phyloP scores from a whole-genome alignment of 306 rosid species.

The Oxytropis ochrocephala region DNA sequence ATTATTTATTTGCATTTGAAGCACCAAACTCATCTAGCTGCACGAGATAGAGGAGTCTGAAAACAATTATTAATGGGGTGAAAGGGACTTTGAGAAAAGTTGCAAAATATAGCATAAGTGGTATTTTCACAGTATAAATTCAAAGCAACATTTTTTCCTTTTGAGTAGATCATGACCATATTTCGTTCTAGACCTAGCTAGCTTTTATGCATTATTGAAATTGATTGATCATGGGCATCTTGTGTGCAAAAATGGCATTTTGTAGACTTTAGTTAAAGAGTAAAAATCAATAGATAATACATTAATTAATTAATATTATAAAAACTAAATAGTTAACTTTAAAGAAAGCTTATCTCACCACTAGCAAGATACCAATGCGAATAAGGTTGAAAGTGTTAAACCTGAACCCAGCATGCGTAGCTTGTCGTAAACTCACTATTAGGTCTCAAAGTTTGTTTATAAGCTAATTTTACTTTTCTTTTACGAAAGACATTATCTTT shows the following conservation, averaged over 20 bases:
- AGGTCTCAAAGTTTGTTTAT: too few relatives aligned
- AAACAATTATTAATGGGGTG: conserved; percentile 45
- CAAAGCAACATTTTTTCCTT: conserved; percentile 16
- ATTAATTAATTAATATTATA: too few relatives aligned
- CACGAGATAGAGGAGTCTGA: conserved; percentile 26
- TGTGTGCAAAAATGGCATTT: not conserved
- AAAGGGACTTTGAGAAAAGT: conserved; percentile 44
- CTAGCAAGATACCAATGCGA: too few relatives aligned
- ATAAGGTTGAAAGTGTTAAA: too few relatives aligned
- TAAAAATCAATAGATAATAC: not conserved
- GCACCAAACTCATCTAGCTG: too few relatives aligned
- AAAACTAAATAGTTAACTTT: not conserved
- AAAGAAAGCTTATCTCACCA: too few relatives aligned
- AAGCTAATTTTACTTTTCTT: too few relatives aligned
- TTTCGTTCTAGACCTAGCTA: not conserved
- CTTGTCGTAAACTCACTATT: too few relatives aligned
- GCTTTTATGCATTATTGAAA: not conserved
- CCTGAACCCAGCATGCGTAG: too few relatives aligned
- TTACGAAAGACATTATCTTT: too few relatives aligned
- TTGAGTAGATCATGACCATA: not conserved
- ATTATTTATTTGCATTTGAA: too few relatives aligned
- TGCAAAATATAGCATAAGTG: conserved; percentile 13
- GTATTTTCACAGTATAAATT: conserved; percentile 12
- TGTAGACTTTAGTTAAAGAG: not conserved
- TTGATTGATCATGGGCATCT: not conserved